Evolutionary conservation across 352 stramenopile genomes (phyloP).

Genomic region (Globisporangium polare): DNA sequence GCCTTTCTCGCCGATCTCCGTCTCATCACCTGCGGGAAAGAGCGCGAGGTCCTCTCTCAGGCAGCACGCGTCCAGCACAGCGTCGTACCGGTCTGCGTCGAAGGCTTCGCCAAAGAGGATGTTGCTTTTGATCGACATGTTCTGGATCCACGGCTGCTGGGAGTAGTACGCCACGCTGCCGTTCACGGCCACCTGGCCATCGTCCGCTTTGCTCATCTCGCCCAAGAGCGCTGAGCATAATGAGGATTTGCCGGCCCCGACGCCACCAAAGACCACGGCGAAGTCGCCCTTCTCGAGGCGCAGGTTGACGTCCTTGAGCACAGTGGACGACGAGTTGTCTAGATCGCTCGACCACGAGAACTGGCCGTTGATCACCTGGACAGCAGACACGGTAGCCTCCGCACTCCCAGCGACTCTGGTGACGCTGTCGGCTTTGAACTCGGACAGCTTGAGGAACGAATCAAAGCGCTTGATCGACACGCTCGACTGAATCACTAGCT

Average conservation of each 20-base stretch:
- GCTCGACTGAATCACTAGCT: constrained; percentile 25
- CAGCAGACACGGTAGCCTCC: no score
- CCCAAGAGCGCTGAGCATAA: constrained; percentile 48
- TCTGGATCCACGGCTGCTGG: no score
- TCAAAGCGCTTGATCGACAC: constrained; percentile 30
- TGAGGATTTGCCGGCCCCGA: constrained; percentile 57
- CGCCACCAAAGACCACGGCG: constrained; percentile 41
- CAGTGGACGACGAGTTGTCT: constrained; percentile 2
- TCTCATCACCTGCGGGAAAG: constrained; percentile 81
- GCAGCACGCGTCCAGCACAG: no score
- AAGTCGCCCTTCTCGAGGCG: constrained; percentile 40
- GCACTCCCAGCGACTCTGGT: no score
- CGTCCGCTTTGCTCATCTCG: constrained; percentile 84
- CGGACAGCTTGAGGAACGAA: constrained; percentile 21
- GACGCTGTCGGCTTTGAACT: constrained; percentile 20
- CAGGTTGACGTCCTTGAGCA: constrained; percentile 35
- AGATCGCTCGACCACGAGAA: constrained; percentile 17
- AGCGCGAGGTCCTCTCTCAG: constrained; percentile 85
- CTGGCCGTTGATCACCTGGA: not conserved
- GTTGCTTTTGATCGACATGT: no score
- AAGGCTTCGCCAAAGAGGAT: no score
- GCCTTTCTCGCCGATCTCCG: constrained; percentile 92
- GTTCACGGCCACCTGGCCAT: constrained; percentile 34
- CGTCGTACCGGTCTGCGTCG: no score
- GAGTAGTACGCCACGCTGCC: no score